These are phyloP conservation scores for Aspergillus persii DNA, from an alignment of 2,329 filamentous ascomycete species.

Conservation along the genomic window DNA sequence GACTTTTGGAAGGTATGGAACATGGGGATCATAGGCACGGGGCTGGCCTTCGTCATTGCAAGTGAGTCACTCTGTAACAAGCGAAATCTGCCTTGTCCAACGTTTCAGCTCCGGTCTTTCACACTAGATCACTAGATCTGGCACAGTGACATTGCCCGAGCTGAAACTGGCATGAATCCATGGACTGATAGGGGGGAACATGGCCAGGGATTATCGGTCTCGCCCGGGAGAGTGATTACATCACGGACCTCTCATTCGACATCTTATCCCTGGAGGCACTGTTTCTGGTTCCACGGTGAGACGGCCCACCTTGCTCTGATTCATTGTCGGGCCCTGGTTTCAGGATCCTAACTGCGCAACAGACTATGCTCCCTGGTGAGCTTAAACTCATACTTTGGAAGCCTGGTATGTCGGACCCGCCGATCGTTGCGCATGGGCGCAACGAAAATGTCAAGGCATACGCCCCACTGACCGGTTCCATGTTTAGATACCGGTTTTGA, in stretches of 20 bases:
- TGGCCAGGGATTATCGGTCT: slow-evolving; percentile 64
- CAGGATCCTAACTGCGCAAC: slow-evolving; percentile 32
- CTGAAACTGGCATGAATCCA: not conserved
- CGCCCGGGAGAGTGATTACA: slow-evolving; percentile 54
- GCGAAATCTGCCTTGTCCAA: slow-evolving; percentile 22
- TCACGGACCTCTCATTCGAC: slow-evolving; percentile 81
- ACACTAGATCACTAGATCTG: not conserved
- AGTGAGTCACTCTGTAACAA: slow-evolving; percentile 53
- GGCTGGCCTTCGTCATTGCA: slow-evolving; percentile 66
- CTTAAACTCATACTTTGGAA: slow-evolving; percentile 80
- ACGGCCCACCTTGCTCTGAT: slow-evolving; percentile 2
- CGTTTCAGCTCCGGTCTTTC: slow-evolving; percentile 4
- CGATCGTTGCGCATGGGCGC: slow-evolving; percentile 11
- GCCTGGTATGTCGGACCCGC: slow-evolving; percentile 31
- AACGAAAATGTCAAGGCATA: slow-evolving; percentile 3
- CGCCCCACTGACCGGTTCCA: slow-evolving; percentile 16
- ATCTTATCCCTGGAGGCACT: slow-evolving; percentile 85
- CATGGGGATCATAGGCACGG: slow-evolving; percentile 71
- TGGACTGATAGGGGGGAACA: slow-evolving; percentile 1
- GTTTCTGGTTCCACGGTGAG: slow-evolving; percentile 74
- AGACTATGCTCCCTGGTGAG: slow-evolving; percentile 82
- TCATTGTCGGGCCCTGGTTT: slow-evolving; percentile 1
- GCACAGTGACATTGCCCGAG: not conserved
- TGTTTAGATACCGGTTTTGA: slow-evolving; percentile 74
- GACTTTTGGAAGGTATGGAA: slow-evolving; percentile 80